A percentile compares a stretch with the other conserved stretches of the same genome.
Evolutionary conservation across 1,139 yeast species (phyloP).

Genomic region (Zhuliangozyma parablackwelliae): DNA sequence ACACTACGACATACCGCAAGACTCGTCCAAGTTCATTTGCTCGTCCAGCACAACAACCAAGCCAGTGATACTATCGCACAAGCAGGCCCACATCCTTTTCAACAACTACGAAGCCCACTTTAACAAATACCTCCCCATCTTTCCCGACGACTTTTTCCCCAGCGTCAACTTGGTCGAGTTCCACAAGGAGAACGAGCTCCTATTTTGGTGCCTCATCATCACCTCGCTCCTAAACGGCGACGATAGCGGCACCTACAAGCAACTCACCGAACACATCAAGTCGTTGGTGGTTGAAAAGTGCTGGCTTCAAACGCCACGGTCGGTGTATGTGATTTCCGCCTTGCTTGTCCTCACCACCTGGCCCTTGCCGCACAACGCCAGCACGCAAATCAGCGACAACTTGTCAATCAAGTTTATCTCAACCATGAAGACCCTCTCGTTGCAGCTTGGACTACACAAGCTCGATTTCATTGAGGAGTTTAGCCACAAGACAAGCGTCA

Average conservation of each 20-base stretch:
- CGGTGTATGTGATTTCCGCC: slow-evolving; percentile 37
- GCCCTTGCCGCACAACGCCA: slow-evolving; percentile 36
- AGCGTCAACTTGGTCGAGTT: slow-evolving; percentile 19
- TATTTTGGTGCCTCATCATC: slow-evolving; percentile 41
- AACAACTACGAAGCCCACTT: slow-evolving; percentile 28
- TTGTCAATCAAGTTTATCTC: slow-evolving; percentile 37
- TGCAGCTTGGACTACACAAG: slow-evolving; percentile 44
- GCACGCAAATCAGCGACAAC: slow-evolving; percentile 30
- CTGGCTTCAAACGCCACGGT: slow-evolving; percentile 45
- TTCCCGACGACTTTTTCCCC: slow-evolving; percentile 35
- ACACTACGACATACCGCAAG: slow-evolving; percentile 1
- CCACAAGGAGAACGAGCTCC: slow-evolving; percentile 28
- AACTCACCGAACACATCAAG: slow-evolving; percentile 31
- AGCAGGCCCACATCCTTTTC: slow-evolving; percentile 27
- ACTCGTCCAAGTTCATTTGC: slow-evolving; percentile 6
- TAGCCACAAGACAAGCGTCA: slow-evolving; percentile 39
- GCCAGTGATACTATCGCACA: slow-evolving; percentile 22
- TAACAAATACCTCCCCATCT: slow-evolving; percentile 36
- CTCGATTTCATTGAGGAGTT: slow-evolving; percentile 41
- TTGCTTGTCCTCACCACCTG: slow-evolving; percentile 43
- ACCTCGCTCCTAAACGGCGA: slow-evolving; percentile 26
- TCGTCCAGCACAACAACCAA: slow-evolving; percentile 7
- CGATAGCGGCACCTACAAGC: slow-evolving; percentile 18
- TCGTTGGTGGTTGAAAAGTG: slow-evolving; percentile 39
- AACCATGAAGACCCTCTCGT: slow-evolving; percentile 36